A percentile compares a stretch with the other conserved stretches of the same genome.
These are phyloP conservation scores for Cucumis hystrix DNA, from an alignment of 306 rosid genomes.

Conservation along the genomic window DNA sequence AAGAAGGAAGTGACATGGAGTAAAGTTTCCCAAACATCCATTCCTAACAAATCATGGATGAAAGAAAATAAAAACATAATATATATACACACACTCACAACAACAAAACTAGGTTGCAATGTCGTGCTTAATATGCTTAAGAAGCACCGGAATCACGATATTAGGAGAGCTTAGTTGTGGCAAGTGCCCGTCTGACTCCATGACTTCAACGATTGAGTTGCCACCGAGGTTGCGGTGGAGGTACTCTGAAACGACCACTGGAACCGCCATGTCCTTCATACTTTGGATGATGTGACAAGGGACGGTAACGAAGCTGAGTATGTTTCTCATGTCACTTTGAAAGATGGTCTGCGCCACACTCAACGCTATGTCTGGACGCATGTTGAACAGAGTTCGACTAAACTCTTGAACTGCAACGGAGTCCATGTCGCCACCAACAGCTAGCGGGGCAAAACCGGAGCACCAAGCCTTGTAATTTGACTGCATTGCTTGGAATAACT, in stretches of 20 bases:
- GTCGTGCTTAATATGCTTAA: constrained; percentile 48
- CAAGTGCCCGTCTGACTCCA: constrained; percentile 66
- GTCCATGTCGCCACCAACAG: constrained; percentile 83
- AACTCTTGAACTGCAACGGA: constrained; percentile 78
- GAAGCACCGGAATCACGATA: constrained; percentile 49
- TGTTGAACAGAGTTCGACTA: constrained; percentile 77
- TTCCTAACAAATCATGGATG: not conserved
- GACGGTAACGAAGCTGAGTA: constrained; percentile 30
- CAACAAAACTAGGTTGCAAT: constrained; percentile 13
- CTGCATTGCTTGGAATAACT: constrained; percentile 50
- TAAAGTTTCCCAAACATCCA: not conserved
- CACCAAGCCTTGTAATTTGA: constrained; percentile 87
- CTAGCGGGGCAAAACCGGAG: constrained; percentile 61
- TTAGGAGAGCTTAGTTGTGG: constrained; percentile 90
- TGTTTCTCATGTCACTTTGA: constrained; percentile 55
- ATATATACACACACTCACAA: not conserved
- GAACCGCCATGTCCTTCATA: constrained; percentile 67
- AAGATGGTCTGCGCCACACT: constrained; percentile 47
- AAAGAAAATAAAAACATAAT: not conserved
- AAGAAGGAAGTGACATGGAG: not conserved
- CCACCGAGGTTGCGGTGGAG: constrained; percentile 50
- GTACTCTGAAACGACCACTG: constrained; percentile 58
- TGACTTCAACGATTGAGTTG: constrained; percentile 59
- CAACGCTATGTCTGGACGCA: constrained; percentile 80
- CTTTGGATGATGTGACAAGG: constrained; percentile 77